These are phyloP conservation scores for Lepidium aucheri DNA, from an alignment of 345 rosid genomes.

Conservation along the genomic window DNA sequence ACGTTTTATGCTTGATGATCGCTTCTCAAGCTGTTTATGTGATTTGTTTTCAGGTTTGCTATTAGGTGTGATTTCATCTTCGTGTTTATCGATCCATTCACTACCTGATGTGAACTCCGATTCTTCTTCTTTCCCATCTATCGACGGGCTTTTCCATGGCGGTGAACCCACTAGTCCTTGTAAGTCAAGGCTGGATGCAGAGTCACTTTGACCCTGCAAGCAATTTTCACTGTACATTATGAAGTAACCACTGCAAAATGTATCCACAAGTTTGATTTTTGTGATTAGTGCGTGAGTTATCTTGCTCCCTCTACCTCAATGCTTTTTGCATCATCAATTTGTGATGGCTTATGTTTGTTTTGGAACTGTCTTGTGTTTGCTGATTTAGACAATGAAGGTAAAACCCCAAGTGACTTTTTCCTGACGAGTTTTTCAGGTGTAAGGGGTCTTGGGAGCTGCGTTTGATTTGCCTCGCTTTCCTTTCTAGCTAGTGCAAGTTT, in stretches of 20 bases:
- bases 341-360: conserved; percentile 31
- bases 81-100: conserved; percentile 38
- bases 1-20: conserved; percentile 15
- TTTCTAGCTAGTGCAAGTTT: conserved; percentile 66
- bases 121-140: conserved; percentile 45
- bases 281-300: not conserved
- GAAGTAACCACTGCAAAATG: not conserved
- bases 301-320: conserved; percentile 40
- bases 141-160: conserved; percentile 33
- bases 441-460: conserved; percentile 34
- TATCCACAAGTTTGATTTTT: not conserved
- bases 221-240: conserved; percentile 10
- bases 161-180: conserved; percentile 61
- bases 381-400: conserved; percentile 43
- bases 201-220: conserved; percentile 37
- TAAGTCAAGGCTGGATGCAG: conserved; percentile 55
- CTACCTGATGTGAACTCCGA: conserved; percentile 40
- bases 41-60: conserved; percentile 37
- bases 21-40: conserved; percentile 15
- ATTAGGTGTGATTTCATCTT: conserved; percentile 22
- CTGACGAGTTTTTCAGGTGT: conserved; percentile 41
- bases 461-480: conserved; percentile 39
- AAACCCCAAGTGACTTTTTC: conserved; percentile 36
- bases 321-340: conserved; percentile 45
- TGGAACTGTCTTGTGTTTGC: conserved; percentile 33